phyloP scores from a whole-genome alignment of 345 rosid species.

The Jatropha curcas region DNA sequence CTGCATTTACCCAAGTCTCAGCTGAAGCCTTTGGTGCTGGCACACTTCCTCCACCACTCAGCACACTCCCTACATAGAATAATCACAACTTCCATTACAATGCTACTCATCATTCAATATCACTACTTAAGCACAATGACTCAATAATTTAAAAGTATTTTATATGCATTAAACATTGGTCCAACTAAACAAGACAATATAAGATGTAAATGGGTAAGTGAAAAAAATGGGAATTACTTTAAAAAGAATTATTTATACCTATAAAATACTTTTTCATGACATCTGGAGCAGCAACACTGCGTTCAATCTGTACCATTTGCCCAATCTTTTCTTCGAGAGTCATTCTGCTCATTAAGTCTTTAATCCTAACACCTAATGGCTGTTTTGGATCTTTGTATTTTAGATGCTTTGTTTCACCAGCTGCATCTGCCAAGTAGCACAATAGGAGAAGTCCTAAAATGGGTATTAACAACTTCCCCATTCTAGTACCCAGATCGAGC shows the following conservation, averaged over 20 bases:
- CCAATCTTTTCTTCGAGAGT: slow-evolving; percentile 54
- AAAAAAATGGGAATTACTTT: not conserved
- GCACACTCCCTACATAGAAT: slow-evolving; percentile 21
- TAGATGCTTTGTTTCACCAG: slow-evolving; percentile 9
- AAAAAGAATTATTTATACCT: slow-evolving; percentile 21
- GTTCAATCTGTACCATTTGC: slow-evolving; percentile 57
- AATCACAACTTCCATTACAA: not conserved
- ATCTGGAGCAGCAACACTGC: slow-evolving; percentile 39
- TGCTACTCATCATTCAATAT: not conserved
- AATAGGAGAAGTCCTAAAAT: slow-evolving; percentile 22
- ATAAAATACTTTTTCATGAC: slow-evolving; percentile 41
- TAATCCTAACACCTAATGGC: slow-evolving; percentile 36
- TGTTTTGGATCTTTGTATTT: slow-evolving; percentile 31
- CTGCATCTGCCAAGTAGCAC: slow-evolving; percentile 15
- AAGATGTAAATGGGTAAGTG: not conserved
- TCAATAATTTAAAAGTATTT: not conserved
- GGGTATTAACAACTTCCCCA: slow-evolving; percentile 16
- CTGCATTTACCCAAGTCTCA: slow-evolving; percentile 23
- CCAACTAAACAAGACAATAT: not conserved
- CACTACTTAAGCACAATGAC: not conserved
- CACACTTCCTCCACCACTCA: slow-evolving; percentile 31
- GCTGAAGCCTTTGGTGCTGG: slow-evolving; percentile 29
- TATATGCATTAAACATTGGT: not conserved
- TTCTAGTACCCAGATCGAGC: slow-evolving; percentile 16
- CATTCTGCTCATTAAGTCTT: slow-evolving; percentile 48